Base-by-base conservation (phyloP, 345 rosid genomes). In the Hevea brasiliensis region DNA sequence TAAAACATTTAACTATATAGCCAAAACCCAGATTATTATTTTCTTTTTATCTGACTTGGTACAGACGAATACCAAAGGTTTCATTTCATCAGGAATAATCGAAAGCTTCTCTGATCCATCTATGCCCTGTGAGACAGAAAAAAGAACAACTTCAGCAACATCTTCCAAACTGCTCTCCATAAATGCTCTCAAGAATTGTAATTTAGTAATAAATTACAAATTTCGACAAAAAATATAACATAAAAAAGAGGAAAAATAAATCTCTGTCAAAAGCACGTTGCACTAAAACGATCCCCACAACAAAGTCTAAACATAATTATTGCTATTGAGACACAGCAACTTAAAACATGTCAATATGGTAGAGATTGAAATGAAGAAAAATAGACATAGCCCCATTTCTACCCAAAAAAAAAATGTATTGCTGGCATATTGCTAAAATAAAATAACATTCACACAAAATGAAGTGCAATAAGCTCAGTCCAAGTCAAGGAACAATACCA, bases 401-500 rank as follows among this genome's bases (percentile, higher is more conserved):
- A 26, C 50, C 67, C 47, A n/a, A 42, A 64, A 6, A 3, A 50
- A 63, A 8, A n/a, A 50, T 11, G 7, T 1, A 23, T 11, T 11
- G 13, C 24, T 8, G 69, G 26, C 32, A 58, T 10, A n/a, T 15
- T 13, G 21, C 27, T 11, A 12, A 47, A 47, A 47, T 47, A 50
- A 50, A 14, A 50, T 0, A 18, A 56, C 9, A 13, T 24, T 23
- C 8, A 12, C 35, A 57, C 65, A 17, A 26, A 32, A 61, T 27
- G 7, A 41, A 37, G 47, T 61, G 23, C 47, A 27, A 54, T 23
- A 11, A 47, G 37, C 61, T 62, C 4, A 56, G 7, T 7, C 18
- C 8, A 56, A 69, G 50, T 21, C 15, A 14, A 59, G 58, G 55
- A 42, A 57, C 32, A 75, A 32, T 84, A 89, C 89, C 92, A 83